Evolutionary conservation across 495 filamentous ascomycete genomes (phyloP).

Genomic region (Penicillium samsonianum): DNA sequence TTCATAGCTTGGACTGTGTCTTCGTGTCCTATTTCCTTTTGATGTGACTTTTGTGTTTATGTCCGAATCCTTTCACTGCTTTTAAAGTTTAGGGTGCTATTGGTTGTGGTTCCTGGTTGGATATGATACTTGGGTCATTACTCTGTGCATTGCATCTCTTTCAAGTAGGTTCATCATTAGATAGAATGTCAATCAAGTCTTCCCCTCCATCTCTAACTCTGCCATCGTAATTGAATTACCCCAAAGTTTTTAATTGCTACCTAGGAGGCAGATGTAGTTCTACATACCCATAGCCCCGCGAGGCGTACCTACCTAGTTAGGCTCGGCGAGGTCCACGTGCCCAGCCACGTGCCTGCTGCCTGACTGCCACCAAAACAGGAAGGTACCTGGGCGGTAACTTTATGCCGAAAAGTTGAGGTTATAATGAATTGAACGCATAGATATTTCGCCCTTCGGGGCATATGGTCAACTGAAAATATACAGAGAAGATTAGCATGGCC

Average conservation of each 20-base stretch:
- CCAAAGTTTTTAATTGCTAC: too few species aligned
- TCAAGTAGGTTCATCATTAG: not conserved
- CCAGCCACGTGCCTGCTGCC: not conserved
- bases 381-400: not conserved
- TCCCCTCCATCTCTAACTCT: not conserved
- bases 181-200: not conserved
- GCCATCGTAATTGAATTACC: too few species aligned
- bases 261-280: too few species aligned
- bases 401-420: not conserved
- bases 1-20: not conserved
- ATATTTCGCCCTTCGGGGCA: slow-evolving; percentile 63
- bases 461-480: slow-evolving; percentile 82
- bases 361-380: not conserved
- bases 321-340: not conserved
- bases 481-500: slow-evolving; percentile 99
- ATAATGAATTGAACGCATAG: too few species aligned
- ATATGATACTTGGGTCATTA: not conserved
- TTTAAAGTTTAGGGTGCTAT: not conserved
- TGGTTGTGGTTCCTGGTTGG: not conserved
- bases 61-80: not conserved
- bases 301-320: too few species aligned
- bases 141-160: slow-evolving; percentile 4
- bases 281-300: too few species aligned
- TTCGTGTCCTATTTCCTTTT: not conserved
- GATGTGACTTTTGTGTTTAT: not conserved